A percentile compares a stretch with the other conserved stretches of the same genome.
These are phyloP conservation scores for Calvatia gigantea DNA, from an alignment of 768 basidiomycete genomes.

Conservation along the genomic window DNA sequence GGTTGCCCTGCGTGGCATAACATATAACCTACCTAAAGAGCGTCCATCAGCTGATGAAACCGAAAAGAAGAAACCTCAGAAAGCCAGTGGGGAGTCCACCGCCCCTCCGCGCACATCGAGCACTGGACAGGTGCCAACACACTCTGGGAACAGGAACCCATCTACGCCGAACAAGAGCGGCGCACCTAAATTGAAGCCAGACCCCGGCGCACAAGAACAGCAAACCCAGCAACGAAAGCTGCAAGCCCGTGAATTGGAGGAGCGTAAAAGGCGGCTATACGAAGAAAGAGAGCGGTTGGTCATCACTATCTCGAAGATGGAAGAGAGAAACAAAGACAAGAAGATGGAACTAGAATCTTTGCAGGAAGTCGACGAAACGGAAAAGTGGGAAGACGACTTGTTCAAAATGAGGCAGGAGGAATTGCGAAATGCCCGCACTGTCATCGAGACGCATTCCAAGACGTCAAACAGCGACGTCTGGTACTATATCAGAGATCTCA, in stretches of 20 bases:
- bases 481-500: slow-evolving; percentile 40
- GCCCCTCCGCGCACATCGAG: too few species aligned
- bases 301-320: background rate
- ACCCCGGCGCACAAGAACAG: background rate
- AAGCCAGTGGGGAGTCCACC: too few species aligned
- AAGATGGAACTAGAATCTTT: background rate
- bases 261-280: background rate
- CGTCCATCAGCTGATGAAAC: too few species aligned
- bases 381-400: slow-evolving; percentile 9
- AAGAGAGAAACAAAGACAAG: background rate
- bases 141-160: too few species aligned
- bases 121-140: too few species aligned
- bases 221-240: background rate
- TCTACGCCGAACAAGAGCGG: too few species aligned
- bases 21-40: too few species aligned
- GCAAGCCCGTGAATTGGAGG: background rate
- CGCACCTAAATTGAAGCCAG: too few species aligned
- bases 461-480: slow-evolving; percentile 39
- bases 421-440: slow-evolving; percentile 42
- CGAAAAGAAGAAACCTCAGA: too few species aligned
- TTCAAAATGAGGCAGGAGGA: slow-evolving; percentile 26
- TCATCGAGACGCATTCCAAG: slow-evolving; percentile 41
- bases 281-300: background rate
- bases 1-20: too few species aligned
- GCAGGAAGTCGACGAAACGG: background rate